phyloP scores from a whole-genome alignment of 2,329 filamentous ascomycete genomes.

The Teratosphaeria zuluensis region DNA sequence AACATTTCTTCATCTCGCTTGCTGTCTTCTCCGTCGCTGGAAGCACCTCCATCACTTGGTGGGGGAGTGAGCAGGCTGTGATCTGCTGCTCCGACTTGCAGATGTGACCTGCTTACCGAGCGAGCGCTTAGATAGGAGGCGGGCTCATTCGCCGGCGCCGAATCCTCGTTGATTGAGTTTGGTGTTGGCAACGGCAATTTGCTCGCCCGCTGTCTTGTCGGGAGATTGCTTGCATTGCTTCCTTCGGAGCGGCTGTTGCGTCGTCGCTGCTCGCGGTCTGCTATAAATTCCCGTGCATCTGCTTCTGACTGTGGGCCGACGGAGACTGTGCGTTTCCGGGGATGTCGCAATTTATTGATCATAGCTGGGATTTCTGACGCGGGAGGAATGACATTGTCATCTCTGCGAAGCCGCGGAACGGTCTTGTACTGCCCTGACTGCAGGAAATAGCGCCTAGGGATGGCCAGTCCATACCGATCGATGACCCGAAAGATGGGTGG shows the following conservation, averaged over 20 bases:
- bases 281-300: constrained; percentile 90
- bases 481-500: constrained; percentile 82
- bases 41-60: constrained; percentile 18
- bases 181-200: background rate
- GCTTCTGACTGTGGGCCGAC: constrained; percentile 92
- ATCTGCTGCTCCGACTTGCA: constrained; percentile 18
- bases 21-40: constrained; percentile 26
- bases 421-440: constrained; percentile 75
- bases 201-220: background rate
- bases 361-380: constrained; percentile 80
- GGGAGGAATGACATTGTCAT: constrained; percentile 82
- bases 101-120: background rate
- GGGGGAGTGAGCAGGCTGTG: constrained; percentile 29
- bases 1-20: constrained; percentile 59
- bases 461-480: constrained; percentile 65
- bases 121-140: background rate
- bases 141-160: constrained; percentile 5
- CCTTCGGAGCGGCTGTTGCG: constrained; percentile 46
- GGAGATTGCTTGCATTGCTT: background rate
- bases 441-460: constrained; percentile 85
- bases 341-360: constrained; percentile 71
- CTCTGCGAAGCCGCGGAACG: constrained; percentile 61
- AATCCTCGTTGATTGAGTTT: background rate
- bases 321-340: constrained; percentile 72
- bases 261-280: constrained; percentile 68